phyloP scores from a whole-genome alignment of 106 monocot genomes.

The Chionographis japonica region DNA sequence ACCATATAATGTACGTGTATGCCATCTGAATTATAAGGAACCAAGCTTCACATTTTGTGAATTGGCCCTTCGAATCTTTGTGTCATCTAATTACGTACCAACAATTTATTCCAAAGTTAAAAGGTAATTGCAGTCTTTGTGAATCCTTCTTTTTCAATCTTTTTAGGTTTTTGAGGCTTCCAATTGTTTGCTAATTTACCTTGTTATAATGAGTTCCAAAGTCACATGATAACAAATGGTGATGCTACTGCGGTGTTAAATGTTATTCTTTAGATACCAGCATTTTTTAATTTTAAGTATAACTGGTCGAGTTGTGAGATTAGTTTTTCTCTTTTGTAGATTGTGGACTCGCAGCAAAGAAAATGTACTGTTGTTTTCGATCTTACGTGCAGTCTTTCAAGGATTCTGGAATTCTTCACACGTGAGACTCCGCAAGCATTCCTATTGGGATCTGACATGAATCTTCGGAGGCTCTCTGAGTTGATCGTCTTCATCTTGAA shows the following conservation, averaged over 20 bases:
- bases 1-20: no score
- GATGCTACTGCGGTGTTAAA: background rate
- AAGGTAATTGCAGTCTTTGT: no score
- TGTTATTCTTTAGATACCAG: background rate
- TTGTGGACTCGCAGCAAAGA: constrained; percentile 83
- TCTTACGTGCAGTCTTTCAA: constrained; percentile 79
- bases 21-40: no score
- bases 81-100: no score
- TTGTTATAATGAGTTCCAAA: no score
- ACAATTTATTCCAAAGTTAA: no score
- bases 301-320: background rate
- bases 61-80: no score
- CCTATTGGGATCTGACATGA: constrained; percentile 79
- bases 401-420: constrained; percentile 85
- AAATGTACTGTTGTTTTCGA: constrained; percentile 94
- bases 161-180: no score
- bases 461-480: constrained; percentile 82
- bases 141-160: no score
- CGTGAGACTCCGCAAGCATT: constrained; percentile 86
- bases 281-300: background rate
- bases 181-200: no score
- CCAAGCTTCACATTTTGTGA: no score
- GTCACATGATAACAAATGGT: no score
- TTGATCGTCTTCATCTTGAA: constrained; percentile 86
- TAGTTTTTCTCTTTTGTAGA: constrained; percentile 27